Percentiles rank a stretch among this genome's conserved stretches.
phyloP scores from a whole-genome alignment of 208 protist genomes.

The Acanthamoeba healyi region DNA sequence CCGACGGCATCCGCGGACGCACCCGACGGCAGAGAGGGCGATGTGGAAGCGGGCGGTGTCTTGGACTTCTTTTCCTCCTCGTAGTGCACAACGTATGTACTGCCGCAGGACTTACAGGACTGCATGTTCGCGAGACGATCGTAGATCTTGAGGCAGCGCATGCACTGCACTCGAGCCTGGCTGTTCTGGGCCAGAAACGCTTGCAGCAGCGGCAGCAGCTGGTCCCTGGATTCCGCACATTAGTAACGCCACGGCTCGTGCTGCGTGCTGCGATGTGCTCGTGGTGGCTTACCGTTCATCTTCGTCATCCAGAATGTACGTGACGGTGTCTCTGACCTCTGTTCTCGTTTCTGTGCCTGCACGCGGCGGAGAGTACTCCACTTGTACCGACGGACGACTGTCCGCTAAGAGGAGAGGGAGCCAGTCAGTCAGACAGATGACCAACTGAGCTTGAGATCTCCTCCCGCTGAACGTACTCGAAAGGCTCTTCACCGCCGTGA shows the following conservation, averaged over 20 bases:
- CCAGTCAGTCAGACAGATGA: not conserved
- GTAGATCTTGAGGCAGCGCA: conserved; percentile 57
- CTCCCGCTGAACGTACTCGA: not conserved
- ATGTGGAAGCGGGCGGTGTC: not conserved
- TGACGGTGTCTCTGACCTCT: conserved; percentile 3
- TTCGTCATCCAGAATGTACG: conserved; percentile 17
- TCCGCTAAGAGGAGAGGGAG: not conserved
- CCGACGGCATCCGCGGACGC: not conserved
- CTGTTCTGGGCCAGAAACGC: conserved; percentile 29
- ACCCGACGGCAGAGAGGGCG: not conserved
- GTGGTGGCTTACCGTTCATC: not conserved
- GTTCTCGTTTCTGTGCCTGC: not conserved
- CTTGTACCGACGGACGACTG: not conserved
- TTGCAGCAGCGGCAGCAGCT: not conserved
- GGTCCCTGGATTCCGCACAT: not conserved
- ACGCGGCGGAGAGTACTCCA: conserved; percentile 38
- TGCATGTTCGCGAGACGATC: conserved; percentile 26
- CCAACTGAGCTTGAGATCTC: not conserved
- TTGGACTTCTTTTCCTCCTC: not conserved
- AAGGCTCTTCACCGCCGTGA: not conserved
- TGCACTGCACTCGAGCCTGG: conserved; percentile 55
- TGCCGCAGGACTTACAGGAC: not conserved
- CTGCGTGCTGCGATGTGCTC: too few relatives aligned
- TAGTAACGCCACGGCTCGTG: too few relatives aligned
- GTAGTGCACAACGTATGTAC: conserved; percentile 41